Percentiles rank a stretch among this genome's conserved stretches.
phyloP scores from a whole-genome alignment of 257 asterid genomes.

The Coffea eugenioides region DNA sequence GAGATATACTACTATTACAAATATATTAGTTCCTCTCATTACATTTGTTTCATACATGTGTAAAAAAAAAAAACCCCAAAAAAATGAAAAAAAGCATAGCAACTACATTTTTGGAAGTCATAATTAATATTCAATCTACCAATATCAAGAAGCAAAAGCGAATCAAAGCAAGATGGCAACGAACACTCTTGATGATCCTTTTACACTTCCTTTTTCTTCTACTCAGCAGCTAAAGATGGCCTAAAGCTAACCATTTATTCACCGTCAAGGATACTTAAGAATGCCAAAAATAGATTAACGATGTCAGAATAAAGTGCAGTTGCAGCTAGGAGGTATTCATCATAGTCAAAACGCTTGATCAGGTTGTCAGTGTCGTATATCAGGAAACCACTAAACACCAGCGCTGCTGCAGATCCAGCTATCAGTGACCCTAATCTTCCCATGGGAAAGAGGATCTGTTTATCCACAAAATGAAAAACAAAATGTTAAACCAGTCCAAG shows the following conservation, averaged over 20 bases:
- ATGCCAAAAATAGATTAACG: slow-evolving; percentile 32
- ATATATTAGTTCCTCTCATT: no score
- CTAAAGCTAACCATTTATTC: not conserved
- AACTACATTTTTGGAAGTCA: no score
- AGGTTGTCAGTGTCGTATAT: slow-evolving; percentile 38
- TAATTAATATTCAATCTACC: no score
- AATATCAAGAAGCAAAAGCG: no score
- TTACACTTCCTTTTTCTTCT: not conserved
- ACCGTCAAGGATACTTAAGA: slow-evolving; percentile 20
- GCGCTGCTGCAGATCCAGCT: slow-evolving; percentile 28
- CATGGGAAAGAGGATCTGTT: slow-evolving; percentile 51
- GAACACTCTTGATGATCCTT: no score
- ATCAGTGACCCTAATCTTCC: slow-evolving; percentile 32
- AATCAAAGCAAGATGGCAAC: no score
- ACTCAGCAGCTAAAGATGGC: not conserved
- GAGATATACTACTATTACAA: no score
- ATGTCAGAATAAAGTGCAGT: slow-evolving; percentile 42
- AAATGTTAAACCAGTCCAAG: no score
- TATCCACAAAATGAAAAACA: not conserved
- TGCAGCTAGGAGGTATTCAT: slow-evolving; percentile 52
- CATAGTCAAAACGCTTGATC: slow-evolving; percentile 41
- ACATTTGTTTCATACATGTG: no score
- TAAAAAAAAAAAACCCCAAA: no score
- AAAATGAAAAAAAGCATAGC: no score
- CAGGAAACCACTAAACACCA: slow-evolving; percentile 37